phyloP scores from a whole-genome alignment of 2,329 filamentous ascomycete genomes.

The Trichoderma cornu-damae region DNA sequence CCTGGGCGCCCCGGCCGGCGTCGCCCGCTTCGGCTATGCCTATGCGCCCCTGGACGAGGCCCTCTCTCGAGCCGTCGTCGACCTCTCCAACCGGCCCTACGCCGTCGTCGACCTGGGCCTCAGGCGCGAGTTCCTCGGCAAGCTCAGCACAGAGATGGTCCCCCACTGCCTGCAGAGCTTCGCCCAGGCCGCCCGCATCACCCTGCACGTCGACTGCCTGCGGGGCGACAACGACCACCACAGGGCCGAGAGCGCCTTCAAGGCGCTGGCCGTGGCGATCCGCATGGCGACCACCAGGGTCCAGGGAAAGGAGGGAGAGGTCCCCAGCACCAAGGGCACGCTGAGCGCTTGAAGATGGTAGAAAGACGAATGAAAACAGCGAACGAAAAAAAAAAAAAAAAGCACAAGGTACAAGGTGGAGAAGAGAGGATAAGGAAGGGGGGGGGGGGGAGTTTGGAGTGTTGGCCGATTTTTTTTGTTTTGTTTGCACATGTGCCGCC shows the following conservation, averaged over 20 bases:
- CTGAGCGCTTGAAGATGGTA: slow-evolving; percentile 54
- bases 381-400: slow-evolving; percentile 1
- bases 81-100: slow-evolving; percentile 89
- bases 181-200: slow-evolving; percentile 81
- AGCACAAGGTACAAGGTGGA: background rate
- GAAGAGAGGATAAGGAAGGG: too few species aligned
- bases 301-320: slow-evolving; percentile 79
- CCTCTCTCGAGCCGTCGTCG: slow-evolving; percentile 86
- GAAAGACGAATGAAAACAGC: background rate
- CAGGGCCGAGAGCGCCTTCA: slow-evolving; percentile 92
- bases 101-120: slow-evolving; percentile 78
- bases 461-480: slow-evolving; percentile 1
- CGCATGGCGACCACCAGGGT: slow-evolving; percentile 70
- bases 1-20: slow-evolving; percentile 70
- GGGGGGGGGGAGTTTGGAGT: slow-evolving; percentile 12
- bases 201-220: slow-evolving; percentile 91
- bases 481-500: background rate
- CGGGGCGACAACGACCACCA: slow-evolving; percentile 94
- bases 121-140: slow-evolving; percentile 86
- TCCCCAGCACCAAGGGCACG: slow-evolving; percentile 94
- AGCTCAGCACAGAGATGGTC: slow-evolving; percentile 93
- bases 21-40: slow-evolving; percentile 85
- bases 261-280: slow-evolving; percentile 85
- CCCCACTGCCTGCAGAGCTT: slow-evolving; percentile 94
- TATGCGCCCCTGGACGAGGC: slow-evolving; percentile 95